Percentiles rank a stretch among this genome's conserved stretches.
These are phyloP conservation scores for Monosporascus sp. DNA, from an alignment of 2,329 filamentous ascomycete species.

Conservation along the genomic window DNA sequence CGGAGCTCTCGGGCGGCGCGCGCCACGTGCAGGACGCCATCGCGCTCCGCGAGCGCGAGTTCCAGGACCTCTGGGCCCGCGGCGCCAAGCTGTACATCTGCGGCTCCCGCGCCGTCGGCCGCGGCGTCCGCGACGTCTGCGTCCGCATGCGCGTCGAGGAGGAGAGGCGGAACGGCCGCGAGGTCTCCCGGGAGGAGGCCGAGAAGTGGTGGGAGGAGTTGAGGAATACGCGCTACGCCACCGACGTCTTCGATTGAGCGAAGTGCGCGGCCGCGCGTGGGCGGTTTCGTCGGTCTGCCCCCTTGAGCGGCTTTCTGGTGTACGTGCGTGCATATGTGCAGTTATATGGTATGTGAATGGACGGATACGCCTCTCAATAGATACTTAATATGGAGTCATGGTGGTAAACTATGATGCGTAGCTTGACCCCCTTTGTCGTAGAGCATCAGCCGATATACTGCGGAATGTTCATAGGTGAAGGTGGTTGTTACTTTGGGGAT, in stretches of 20 bases:
- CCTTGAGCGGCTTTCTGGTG: no score
- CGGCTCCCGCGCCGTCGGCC: conserved; percentile 49
- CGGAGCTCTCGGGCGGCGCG: conserved; percentile 41
- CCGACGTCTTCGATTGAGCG: conserved; percentile 53
- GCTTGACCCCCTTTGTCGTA: no score
- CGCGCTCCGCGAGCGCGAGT: conserved; percentile 29
- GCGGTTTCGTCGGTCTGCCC: not conserved
- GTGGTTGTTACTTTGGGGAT: no score
- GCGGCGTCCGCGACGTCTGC: conserved; percentile 38
- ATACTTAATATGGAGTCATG: no score
- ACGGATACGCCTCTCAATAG: no score
- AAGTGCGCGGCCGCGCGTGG: not conserved
- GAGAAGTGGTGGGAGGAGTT: conserved; percentile 43
- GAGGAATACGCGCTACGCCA: conserved; percentile 51
- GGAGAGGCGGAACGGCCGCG: conserved; percentile 19
- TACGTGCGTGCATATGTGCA: no score
- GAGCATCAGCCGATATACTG: no score
- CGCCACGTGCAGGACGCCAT: conserved; percentile 44
- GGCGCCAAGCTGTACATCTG: conserved; percentile 60
- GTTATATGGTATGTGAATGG: no score
- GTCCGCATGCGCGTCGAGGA: conserved; percentile 28
- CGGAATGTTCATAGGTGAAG: no score
- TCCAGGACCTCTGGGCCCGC: conserved; percentile 33
- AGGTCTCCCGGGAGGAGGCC: conserved; percentile 34
- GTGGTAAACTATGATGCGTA: no score